phyloP scores from a whole-genome alignment of 1,139 yeast species.

The Blastobotrys ciferrii region DNA sequence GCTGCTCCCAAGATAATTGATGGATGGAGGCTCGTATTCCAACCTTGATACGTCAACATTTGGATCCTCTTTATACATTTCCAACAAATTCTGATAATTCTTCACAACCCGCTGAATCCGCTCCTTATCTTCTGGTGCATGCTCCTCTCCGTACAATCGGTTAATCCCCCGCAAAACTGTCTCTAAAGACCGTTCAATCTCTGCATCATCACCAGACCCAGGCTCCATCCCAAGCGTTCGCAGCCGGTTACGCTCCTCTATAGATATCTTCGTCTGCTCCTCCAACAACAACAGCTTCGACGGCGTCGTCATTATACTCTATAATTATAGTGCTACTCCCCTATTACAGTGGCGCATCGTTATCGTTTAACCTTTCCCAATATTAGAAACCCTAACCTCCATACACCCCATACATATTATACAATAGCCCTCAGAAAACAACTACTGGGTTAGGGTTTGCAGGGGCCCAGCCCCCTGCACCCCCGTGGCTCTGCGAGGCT shows the following conservation, averaged over 20 bases:
- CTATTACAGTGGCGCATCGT: too few species aligned
- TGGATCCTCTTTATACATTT: constrained; percentile 20
- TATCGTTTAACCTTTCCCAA: too few species aligned
- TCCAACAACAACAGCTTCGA: constrained; percentile 30
- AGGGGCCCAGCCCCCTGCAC: too few species aligned
- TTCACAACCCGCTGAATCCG: constrained; percentile 18
- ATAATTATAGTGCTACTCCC: too few species aligned
- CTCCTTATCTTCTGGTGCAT: constrained; percentile 5
- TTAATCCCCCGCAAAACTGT: constrained; percentile 40
- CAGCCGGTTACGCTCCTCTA: constrained; percentile 54
- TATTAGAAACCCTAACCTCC: too few species aligned
- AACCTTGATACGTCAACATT: constrained; percentile 17
- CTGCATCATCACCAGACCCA: constrained; percentile 53
- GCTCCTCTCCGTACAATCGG: constrained; percentile 29
- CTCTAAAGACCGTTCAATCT: constrained; percentile 45
- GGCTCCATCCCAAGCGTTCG: constrained; percentile 48
- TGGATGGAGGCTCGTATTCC: constrained; percentile 14
- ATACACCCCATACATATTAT: too few species aligned
- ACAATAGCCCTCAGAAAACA: too few species aligned
- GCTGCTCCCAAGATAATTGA: constrained; percentile 5
- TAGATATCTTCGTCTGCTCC: constrained; percentile 43
- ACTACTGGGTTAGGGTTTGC: too few species aligned
- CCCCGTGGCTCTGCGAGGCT: too few species aligned
- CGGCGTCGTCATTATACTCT: constrained; percentile 16
- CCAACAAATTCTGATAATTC: constrained; percentile 16